Evolutionary conservation across 768 basidiomycete genomes (phyloP).

Genomic region (Dentipellis fragilis): DNA sequence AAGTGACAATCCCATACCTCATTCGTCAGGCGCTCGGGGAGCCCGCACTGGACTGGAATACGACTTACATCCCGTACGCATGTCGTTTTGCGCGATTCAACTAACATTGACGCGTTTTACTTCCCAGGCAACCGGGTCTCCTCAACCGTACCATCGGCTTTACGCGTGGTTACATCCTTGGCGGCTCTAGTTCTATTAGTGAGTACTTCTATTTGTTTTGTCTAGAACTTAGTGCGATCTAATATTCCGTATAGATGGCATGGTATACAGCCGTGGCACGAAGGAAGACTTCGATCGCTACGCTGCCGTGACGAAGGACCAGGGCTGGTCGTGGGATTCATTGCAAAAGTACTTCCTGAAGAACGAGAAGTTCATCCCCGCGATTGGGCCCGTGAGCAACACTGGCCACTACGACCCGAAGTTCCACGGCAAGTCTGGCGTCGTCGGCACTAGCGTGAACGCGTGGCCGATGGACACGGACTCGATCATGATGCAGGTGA

Average conservation of each 20-base stretch:
- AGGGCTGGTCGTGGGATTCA: constrained; percentile 6
- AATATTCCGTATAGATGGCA: constrained; percentile 4
- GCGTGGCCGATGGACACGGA: background rate
- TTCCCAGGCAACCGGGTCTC: background rate
- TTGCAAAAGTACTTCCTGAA: constrained; percentile 2
- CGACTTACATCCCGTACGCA: constrained; percentile 9
- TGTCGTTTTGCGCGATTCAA: background rate
- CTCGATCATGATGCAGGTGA: constrained; percentile 4
- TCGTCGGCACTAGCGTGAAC: constrained; percentile 16
- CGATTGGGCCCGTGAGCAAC: constrained; percentile 28
- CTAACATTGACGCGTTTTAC: background rate
- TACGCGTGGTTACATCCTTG: constrained; percentile 4
- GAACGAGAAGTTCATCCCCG: constrained; percentile 28
- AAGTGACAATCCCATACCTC: background rate
- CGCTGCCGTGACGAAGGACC: constrained; percentile 9
- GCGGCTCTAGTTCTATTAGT: constrained; percentile 11
- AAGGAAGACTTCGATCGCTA: constrained; percentile 12
- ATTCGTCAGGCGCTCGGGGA: background rate
- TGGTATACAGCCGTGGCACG: constrained; percentile 14
- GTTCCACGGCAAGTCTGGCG: constrained; percentile 26
- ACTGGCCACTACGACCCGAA: constrained; percentile 27
- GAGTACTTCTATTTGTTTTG: background rate
- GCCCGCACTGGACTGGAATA: constrained; percentile 14
- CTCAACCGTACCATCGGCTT: background rate
- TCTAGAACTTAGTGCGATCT: background rate